Conservation (phyloP, 2,329 filamentous ascomycete genomes). For the Colletotrichum sansevieriae region DNA sequence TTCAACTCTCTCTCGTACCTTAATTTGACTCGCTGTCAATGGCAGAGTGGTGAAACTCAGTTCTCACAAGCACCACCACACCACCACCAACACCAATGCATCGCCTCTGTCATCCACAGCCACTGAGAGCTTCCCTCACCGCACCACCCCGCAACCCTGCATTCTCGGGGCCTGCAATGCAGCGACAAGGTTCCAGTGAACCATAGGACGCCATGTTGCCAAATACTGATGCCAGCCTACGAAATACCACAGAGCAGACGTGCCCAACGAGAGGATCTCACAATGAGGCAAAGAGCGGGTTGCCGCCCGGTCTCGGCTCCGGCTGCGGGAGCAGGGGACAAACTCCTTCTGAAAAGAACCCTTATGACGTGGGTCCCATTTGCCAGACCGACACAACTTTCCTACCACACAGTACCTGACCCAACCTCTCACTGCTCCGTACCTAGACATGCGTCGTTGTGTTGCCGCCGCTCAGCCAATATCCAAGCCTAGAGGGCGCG, state of each 20-base stretch:
- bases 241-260: neutral
- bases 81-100: neutral
- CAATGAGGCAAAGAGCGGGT: slow-evolving; percentile 32
- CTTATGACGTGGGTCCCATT: slow-evolving; percentile 31
- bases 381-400: slow-evolving; percentile 14
- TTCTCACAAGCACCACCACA: neutral
- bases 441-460: neutral
- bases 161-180: slow-evolving; percentile 24
- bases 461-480: neutral
- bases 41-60: slow-evolving; percentile 18
- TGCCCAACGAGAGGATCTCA: slow-evolving; percentile 13
- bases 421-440: slow-evolving; percentile 11
- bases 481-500: neutral
- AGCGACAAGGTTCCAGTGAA: slow-evolving; percentile 16
- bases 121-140: slow-evolving; percentile 26
- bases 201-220: neutral
- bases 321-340: slow-evolving; percentile 14
- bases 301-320: slow-evolving; percentile 32
- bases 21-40: neutral
- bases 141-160: slow-evolving; percentile 33
- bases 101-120: slow-evolving; percentile 21
- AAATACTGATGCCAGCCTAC: slow-evolving; percentile 27
- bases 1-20: neutral
- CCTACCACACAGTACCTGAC: neutral
- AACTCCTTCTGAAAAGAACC: slow-evolving; percentile 2